Percentiles rank a stretch among this genome's conserved stretches.
Evolutionary conservation across 129 eudicot species (phyloP).

Genomic region (Centrapalus pauciflorus): DNA sequence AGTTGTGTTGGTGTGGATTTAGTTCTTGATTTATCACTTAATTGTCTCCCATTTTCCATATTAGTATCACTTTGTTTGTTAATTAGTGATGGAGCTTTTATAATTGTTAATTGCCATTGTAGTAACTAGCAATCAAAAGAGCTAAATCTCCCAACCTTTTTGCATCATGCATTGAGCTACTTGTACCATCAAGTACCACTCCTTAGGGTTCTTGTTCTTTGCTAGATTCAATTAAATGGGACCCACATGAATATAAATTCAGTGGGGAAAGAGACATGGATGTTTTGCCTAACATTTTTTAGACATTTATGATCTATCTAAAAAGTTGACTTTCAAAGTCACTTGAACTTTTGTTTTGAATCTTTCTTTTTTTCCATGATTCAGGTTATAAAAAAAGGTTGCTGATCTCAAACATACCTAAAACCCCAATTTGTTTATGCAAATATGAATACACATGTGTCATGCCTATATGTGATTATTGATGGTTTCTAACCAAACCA

Average conservation of each 20-base stretch:
- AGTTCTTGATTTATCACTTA: not conserved
- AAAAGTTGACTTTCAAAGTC: conserved; percentile 18
- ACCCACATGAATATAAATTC: conserved; percentile 7
- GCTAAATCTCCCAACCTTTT: conserved; percentile 7
- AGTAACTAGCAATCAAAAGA: not conserved
- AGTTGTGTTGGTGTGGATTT: conserved; percentile 1
- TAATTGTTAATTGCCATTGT: not conserved
- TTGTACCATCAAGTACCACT: not conserved
- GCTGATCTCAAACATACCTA: conserved; percentile 26
- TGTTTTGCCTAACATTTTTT: conserved; percentile 25
- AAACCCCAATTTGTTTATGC: conserved; percentile 13
- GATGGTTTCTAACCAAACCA: conserved; percentile 27
- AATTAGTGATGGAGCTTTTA: conserved; percentile 2
- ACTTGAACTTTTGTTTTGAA: not conserved
- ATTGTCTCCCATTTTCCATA: not conserved
- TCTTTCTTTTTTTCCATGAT: conserved; percentile 3
- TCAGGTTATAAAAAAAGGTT: conserved; percentile 24
- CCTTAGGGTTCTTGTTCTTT: conserved; percentile 3
- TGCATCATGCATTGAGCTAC: conserved; percentile 12
- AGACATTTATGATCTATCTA: conserved; percentile 9
- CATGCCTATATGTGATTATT: conserved; percentile 27
- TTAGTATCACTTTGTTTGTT: not conserved
- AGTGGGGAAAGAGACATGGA: conserved; percentile 19
- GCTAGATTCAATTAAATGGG: conserved; percentile 3
- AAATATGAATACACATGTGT: conserved; percentile 26